phyloP scores from a whole-genome alignment of 2,329 filamentous ascomycete species.

The Ceratocystiopsis minuta region DNA sequence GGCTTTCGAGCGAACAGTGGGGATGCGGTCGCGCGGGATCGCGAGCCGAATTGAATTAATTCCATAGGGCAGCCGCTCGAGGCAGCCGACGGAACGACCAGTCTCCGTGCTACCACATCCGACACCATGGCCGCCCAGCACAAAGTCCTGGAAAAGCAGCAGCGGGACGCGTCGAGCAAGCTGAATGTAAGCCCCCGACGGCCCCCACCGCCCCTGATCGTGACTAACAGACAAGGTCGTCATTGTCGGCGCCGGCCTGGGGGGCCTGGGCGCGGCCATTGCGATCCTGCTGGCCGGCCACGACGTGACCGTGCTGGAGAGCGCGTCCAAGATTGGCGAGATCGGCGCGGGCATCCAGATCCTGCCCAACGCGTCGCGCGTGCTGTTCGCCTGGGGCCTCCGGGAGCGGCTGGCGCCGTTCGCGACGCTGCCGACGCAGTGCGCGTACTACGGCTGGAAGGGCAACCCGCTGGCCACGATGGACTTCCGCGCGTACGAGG shows the following conservation, averaged over 20 bases:
- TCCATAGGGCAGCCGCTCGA: no score
- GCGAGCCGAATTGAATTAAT: no score
- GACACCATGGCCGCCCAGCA: not conserved
- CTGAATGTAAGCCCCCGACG: conserved; percentile 1
- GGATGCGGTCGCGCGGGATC: no score
- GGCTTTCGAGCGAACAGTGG: no score
- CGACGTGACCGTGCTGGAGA: conserved; percentile 6
- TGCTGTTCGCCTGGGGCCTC: conserved; percentile 16
- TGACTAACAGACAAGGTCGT: conserved; percentile 3
- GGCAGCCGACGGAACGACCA: no score
- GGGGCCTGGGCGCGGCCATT: conserved; percentile 7
- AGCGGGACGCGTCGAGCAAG: conserved; percentile 2
- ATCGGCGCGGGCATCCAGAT: conserved; percentile 9
- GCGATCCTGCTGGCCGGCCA: conserved; percentile 6
- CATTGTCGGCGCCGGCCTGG: conserved; percentile 8
- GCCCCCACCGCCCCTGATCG: no score
- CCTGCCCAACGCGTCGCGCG: conserved; percentile 16
- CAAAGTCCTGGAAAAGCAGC: not conserved
- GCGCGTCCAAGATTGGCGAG: conserved; percentile 5
- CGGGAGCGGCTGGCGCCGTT: conserved; percentile 1
- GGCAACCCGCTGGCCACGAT: conserved; percentile 6
- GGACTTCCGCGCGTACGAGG: conserved; percentile 5
- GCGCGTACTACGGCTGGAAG: conserved; percentile 8
- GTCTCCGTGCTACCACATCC: not conserved
- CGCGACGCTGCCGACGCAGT: conserved; percentile 5